Evolutionary conservation across 176 grass and related monocot genomes (phyloP), one percentile per base, ranked within the genome.

Genomic region (Cenchrus americanus): DNA sequence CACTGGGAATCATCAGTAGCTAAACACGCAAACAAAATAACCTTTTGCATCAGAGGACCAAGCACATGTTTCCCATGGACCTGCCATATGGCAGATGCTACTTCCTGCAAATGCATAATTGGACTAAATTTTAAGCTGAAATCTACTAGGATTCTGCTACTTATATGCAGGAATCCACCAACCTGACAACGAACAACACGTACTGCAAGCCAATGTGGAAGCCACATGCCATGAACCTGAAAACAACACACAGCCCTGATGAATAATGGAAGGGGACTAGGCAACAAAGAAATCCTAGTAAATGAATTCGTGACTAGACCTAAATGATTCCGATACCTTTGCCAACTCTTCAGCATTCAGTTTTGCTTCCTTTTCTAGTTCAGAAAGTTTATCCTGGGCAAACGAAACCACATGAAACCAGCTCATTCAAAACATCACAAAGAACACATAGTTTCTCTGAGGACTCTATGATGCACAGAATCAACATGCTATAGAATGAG

Each of bases 211-310:
- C 87, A 92, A 67, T 80, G 77, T 18, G 93, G 90, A 70, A 94
- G 72, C 90, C 90, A 90, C 70, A 75, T 84, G 54, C 32, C 66
- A 68, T 77, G 78, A 55, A 73, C 62, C 93, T 95, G 72, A 85
- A 80, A 80, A 77, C 21, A 52, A 55, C 14, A 4, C 17, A 46
- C 40, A 14, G 26, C 6, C 0, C 68, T 23, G 4, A 52, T 14
- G 5, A 51, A 34, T 37, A n/a, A 41, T 14, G 8, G 3, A 53
- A 71, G 51, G 4, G 51, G 4, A 74, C 19, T 65, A 26, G 75
- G 10, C 21, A 42, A 26, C n/a, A 8, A 50, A 50, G 2, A 27
- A 50, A 27, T 4, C 1, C 12, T 27, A 27, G 22, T 71, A 46
- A 44, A 4, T 24, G 9, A 69, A 1, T 61, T 69, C 1, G 24